Percentiles rank a stretch among this genome's conserved stretches.
Evolutionary conservation across 371 early-diverging fungal genomes (phyloP).

Genomic region (Capillidium rhysosporum): DNA sequence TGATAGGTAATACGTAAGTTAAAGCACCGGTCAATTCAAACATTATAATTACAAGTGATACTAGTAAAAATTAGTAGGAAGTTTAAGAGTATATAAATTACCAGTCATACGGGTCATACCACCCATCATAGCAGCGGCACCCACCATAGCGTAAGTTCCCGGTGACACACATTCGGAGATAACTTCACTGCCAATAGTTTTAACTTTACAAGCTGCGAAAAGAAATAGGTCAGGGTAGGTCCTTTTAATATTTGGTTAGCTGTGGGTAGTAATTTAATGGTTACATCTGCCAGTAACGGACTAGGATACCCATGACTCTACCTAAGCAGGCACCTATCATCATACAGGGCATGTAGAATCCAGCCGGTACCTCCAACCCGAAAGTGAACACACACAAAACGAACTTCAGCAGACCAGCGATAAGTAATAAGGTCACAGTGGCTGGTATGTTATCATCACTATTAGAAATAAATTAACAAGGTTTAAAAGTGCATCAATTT

Average conservation of each 20-base stretch:
- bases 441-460: no score
- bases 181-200: no score
- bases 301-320: slow-evolving; percentile 36
- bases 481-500: no score
- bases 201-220: slow-evolving; percentile 46
- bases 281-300: slow-evolving; percentile 6
- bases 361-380: slow-evolving; percentile 55
- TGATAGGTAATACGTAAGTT: slow-evolving; percentile 34
- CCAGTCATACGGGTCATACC: slow-evolving; percentile 81
- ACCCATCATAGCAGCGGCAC: slow-evolving; percentile 72
- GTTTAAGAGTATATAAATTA: slow-evolving; percentile 8
- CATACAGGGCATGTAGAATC: slow-evolving; percentile 57
- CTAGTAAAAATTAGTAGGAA: slow-evolving; percentile 11
- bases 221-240: slow-evolving; percentile 30
- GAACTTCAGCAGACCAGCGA: slow-evolving; percentile 43
- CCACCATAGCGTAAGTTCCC: slow-evolving; percentile 86
- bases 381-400: slow-evolving; percentile 51
- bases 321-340: slow-evolving; percentile 54
- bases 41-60: slow-evolving; percentile 66
- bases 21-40: slow-evolving; percentile 55
- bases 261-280: background rate
- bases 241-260: slow-evolving; percentile 8
- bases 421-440: slow-evolving; percentile 18
- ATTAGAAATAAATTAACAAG: no score
- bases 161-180: slow-evolving; percentile 61